A percentile compares a stretch with the other conserved stretches of the same genome.
Conservation (phyloP, 805 yeast species). For the Komagataella populi region DNA sequence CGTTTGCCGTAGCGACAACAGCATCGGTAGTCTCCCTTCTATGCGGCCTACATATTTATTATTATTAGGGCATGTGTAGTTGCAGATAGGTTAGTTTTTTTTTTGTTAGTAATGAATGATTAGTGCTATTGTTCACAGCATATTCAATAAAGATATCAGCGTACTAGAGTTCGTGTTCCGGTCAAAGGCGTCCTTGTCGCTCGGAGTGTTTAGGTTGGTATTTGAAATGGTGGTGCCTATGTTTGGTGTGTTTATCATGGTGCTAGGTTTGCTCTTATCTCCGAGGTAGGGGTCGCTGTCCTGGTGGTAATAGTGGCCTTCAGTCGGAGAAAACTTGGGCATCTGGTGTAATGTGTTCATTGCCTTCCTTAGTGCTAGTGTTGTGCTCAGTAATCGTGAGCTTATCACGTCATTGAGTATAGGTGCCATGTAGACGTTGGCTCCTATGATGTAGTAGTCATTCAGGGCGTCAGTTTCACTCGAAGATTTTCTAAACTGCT, state of each 20-base stretch:
- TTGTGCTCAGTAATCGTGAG: slow-evolving; percentile 49
- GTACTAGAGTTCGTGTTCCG: not conserved
- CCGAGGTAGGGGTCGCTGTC: not conserved
- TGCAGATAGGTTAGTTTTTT: not conserved
- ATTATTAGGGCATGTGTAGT: not conserved
- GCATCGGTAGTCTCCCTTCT: not conserved
- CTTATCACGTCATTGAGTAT: slow-evolving; percentile 56
- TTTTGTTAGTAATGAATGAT: not conserved
- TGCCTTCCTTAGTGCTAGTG: slow-evolving; percentile 29
- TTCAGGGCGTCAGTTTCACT: slow-evolving; percentile 40
- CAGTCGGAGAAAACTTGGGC: slow-evolving; percentile 44
- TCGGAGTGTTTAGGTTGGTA: not conserved
- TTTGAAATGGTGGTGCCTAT: not conserved
- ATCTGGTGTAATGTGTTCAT: slow-evolving; percentile 30
- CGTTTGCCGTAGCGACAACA: not conserved
- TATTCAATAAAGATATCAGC: not conserved
- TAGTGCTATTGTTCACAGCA: not conserved
- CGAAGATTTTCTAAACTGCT: slow-evolving; percentile 54
- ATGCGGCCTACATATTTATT: not conserved
- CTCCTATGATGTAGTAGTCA: slow-evolving; percentile 83
- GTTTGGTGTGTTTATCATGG: not conserved
- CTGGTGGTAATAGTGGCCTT: slow-evolving; percentile 36
- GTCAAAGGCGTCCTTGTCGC: not conserved
- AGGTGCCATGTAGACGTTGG: slow-evolving; percentile 88
- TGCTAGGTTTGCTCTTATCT: not conserved